phyloP scores from a whole-genome alignment of 805 yeast genomes.

The Ogataea chonburiensis region DNA sequence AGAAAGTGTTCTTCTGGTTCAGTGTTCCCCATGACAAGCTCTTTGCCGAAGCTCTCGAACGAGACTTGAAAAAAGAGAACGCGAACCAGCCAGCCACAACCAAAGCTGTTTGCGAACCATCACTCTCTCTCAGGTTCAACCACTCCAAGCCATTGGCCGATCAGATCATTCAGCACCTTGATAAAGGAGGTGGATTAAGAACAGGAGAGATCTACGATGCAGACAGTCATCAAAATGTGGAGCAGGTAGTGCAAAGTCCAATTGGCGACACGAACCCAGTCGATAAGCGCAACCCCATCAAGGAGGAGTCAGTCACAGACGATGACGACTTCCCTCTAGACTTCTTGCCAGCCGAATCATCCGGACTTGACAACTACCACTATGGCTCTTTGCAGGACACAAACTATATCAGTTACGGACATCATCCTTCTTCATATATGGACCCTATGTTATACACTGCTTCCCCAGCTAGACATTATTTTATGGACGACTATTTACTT shows the following conservation, averaged over 20 bases:
- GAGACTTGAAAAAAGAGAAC: constrained; percentile 82
- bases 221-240: constrained; percentile 12
- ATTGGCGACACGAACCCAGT: constrained; percentile 11
- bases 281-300: constrained; percentile 5
- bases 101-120: constrained; percentile 70
- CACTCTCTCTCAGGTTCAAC: constrained; percentile 71
- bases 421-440: constrained; percentile 24
- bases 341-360: constrained; percentile 40
- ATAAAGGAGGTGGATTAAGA: constrained; percentile 16
- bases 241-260: constrained; percentile 16
- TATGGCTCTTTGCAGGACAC: constrained; percentile 27
- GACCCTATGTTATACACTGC: constrained; percentile 28
- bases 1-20: constrained; percentile 95
- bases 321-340: constrained; percentile 75
- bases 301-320: constrained; percentile 30
- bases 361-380: constrained; percentile 30
- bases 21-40: constrained; percentile 91
- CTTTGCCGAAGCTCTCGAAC: constrained; percentile 89
- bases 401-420: constrained; percentile 22
- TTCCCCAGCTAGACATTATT: constrained; percentile 26
- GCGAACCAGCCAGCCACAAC: constrained; percentile 67
- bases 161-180: constrained; percentile 43
- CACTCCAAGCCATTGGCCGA: constrained; percentile 48
- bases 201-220: constrained; percentile 19
- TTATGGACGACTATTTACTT: constrained; percentile 25